Base-by-base conservation (phyloP, 805 yeast genomes). In the Candida fluviatilis region DNA sequence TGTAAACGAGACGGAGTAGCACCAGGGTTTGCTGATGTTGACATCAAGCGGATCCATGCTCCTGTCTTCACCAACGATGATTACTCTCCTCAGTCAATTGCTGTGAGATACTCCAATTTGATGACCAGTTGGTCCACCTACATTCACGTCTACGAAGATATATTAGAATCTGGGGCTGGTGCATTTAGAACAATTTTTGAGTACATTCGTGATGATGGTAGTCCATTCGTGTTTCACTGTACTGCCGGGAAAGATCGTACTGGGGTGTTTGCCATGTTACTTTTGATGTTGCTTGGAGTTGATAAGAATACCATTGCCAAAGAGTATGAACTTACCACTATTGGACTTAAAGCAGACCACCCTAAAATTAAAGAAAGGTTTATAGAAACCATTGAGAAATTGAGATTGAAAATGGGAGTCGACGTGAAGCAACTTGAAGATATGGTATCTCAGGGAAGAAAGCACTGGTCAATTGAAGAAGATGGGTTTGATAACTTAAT, bases 241-340 rank as follows among this genome's bases (percentile, higher is more conserved):
- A 77, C 90, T 3, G 91, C 91, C 1, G 95, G 95, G 2, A 87
- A 86, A 56, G 95, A 87, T 55, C 72, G 95, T 31, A 86, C 95
- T 0, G 95, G 95, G 0, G 69, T 85, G 11, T 54, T 84, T 46
- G 74, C 81, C 2, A 84, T 87, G 79, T 56, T 87, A 43, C 64
- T 86, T 4, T 64, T 86, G 32, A 60, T 78, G 14, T 54, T 84
- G 6, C 61, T 75, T 4, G 90, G 85, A 0, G 85, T 86, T 3
- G 87, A 82, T 42, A 66, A 70, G 10, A 75, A 76, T 46, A 75
- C 78, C 1, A 69, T 86, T 27, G 78, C 87, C 1, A 73, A 79
- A 46, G 96, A 87, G 52, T 88, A 85, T 51, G 93, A 83, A 54
- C 61, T 87, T 50, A 84, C 95, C 1, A 68, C 82, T 0, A 54